phyloP scores from a whole-genome alignment of 169 alveolate species.

The Cryptosporidium parvum region DNA sequence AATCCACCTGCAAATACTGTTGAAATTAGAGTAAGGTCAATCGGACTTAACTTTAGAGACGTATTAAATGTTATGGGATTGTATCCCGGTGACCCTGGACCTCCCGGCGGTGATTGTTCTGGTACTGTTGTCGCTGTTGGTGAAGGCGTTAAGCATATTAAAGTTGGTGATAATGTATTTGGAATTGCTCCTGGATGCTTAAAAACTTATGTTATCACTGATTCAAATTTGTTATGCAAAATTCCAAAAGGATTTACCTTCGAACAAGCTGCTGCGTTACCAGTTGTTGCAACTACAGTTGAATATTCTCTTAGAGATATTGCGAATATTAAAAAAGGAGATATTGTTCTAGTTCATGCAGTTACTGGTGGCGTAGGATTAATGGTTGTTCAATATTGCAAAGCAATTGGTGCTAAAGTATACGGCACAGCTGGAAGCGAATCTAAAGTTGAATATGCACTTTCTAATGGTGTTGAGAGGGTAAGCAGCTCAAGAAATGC shows the following conservation, averaged over 20 bases:
- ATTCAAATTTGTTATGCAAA: constrained; percentile 33
- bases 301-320: constrained; percentile 47
- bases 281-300: constrained; percentile 49
- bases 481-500: constrained; percentile 63
- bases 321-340: constrained; percentile 45
- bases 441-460: constrained; percentile 44
- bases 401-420: constrained; percentile 46
- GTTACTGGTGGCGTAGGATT: constrained; percentile 75
- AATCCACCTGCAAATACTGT: constrained; percentile 39
- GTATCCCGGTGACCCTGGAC: constrained; percentile 70
- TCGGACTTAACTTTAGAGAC: constrained; percentile 81
- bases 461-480: constrained; percentile 29
- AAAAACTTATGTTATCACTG: constrained; percentile 32
- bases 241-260: constrained; percentile 54
- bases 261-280: constrained; percentile 36
- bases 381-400: constrained; percentile 60
- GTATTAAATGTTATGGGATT: constrained; percentile 78
- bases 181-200: constrained; percentile 76
- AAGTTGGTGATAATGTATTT: constrained; percentile 64
- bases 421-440: constrained; percentile 70
- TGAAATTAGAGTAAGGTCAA: constrained; percentile 78
- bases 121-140: constrained; percentile 64
- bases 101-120: constrained; percentile 68
- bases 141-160: constrained; percentile 32
- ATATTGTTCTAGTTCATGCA: constrained; percentile 62